phyloP scores from a whole-genome alignment of 176 grass and related monocot species.

The Pharus latifolius region DNA sequence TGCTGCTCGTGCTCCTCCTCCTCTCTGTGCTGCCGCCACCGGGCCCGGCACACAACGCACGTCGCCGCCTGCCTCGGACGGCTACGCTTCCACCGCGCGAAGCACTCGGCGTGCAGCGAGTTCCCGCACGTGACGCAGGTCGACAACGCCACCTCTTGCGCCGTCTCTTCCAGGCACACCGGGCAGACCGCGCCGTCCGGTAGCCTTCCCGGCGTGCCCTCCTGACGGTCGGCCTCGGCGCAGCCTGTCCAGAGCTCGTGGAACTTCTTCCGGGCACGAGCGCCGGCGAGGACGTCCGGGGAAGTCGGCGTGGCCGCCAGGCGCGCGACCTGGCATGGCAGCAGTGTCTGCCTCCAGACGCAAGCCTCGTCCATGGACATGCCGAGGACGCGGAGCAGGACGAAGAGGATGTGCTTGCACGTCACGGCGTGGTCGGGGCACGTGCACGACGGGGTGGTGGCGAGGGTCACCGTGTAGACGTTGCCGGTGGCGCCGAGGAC shows the following conservation, averaged over 20 bases:
- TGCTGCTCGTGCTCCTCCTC: constrained; percentile 15
- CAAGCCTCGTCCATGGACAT: constrained; percentile 75
- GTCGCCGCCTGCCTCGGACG: constrained; percentile 48
- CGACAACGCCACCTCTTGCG: constrained; percentile 1
- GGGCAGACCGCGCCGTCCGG: constrained; percentile 48
- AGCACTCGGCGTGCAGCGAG: constrained; percentile 80
- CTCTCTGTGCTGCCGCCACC: constrained; percentile 50
- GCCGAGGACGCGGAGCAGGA: constrained; percentile 87
- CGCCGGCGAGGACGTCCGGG: constrained; percentile 41
- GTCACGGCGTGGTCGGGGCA: constrained; percentile 68
- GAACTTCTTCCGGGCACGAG: constrained; percentile 46
- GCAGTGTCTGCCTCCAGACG: constrained; percentile 60
- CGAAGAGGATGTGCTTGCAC: constrained; percentile 97
- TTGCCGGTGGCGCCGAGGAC: constrained; percentile 81
- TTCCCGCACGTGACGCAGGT: constrained; percentile 77
- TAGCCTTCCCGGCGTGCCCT: neutral
- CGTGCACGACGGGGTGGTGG: constrained; percentile 52
- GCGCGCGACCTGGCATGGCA: constrained; percentile 55
- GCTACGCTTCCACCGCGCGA: constrained; percentile 77
- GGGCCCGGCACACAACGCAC: constrained; percentile 84
- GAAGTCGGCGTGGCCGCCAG: constrained; percentile 51
- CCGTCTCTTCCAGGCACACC: constrained; percentile 84
- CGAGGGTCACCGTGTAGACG: constrained; percentile 74
- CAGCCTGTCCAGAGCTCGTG: constrained; percentile 38
- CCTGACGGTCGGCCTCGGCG: constrained; percentile 4